Evolutionary conservation across 2,329 filamentous ascomycete species (phyloP), one percentile per base, ranked within the genome.

Genomic region (Colletotrichum limetticola): DNA sequence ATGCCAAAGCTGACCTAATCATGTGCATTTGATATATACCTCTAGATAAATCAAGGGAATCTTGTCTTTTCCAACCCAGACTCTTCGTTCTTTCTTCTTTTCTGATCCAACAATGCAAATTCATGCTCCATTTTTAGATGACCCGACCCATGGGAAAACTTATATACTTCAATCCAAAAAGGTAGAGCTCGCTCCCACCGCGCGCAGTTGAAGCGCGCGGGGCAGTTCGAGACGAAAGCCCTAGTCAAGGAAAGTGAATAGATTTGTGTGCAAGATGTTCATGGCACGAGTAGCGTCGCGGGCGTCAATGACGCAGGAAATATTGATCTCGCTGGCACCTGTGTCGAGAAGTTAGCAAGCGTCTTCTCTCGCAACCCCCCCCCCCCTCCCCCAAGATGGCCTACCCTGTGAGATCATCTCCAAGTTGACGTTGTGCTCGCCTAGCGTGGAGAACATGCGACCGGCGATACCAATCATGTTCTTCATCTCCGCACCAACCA

Each of bases 381-480:
- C 32, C 56, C 5, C 22, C 37, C 2, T 11, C 11, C 32, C 32
- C 32, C 24, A 12, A 35, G 30, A 49, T 14, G 37, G 79, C 87
- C 79, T 87, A 96, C 97, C 97, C 86, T 99, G 97, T 28, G 95
- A 98, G 77, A 99, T 99, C 97, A 99, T 99, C 85, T 99, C 97
- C 77, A 99, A 95, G 82, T 99, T 99, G 80, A 99, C 92, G 78
- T 94, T 94, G 81, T 98, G 93, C 80, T 98, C 94, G 56, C 97
- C 97, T 22, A 99, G 87, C 1, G 95, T 97, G 60, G 93, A 94
- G 83, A 99, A 98, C 94, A 99, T 98, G 77, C 90, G 92, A 32
- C 97, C 97, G 8, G 94, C 94, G 75, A 99, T 95, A 74, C 97
- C 97, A 70, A 94, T 88, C 95, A 98, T 98, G 83, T 98, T 97